A percentile compares a stretch with the other conserved stretches of the same genome.
phyloP scores from a whole-genome alignment of 129 eudicot species.

The Chrysanthemum lavandulifolium region DNA sequence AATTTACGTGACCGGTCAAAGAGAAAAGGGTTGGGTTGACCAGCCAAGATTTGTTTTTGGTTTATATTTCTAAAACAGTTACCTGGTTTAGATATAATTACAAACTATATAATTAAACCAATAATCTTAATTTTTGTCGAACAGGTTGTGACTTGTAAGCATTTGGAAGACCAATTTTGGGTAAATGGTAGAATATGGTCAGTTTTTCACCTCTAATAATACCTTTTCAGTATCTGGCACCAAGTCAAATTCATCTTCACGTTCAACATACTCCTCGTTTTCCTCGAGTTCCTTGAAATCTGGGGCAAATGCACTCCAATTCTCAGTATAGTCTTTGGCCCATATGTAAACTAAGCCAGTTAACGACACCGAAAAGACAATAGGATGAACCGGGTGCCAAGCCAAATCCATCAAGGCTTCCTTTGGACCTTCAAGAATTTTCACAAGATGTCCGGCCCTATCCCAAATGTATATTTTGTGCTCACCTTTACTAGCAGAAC shows the following conservation, averaged over 20 bases:
- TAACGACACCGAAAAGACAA: constrained; percentile 82
- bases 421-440: constrained; percentile 96
- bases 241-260: constrained; percentile 96
- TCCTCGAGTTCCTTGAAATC: constrained; percentile 99
- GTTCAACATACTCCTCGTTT: constrained; percentile 96
- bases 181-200: neutral
- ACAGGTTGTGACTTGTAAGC: neutral
- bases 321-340: constrained; percentile 97
- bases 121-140: too few relatives aligned
- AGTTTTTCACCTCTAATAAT: neutral
- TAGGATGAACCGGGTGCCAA: constrained; percentile 95
- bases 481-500: constrained; percentile 98
- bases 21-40: neutral
- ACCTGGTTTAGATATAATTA: too few relatives aligned
- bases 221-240: constrained; percentile 81
- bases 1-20: neutral
- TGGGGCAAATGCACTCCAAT: constrained; percentile 99
- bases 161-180: neutral
- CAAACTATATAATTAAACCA: too few relatives aligned
- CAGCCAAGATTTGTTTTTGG: too few relatives aligned
- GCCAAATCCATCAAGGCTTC: constrained; percentile 90
- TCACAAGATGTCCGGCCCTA: constrained; percentile 94
- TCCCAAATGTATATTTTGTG: constrained; percentile 98
- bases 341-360: constrained; percentile 87
- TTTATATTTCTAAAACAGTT: too few relatives aligned